Evolutionary conservation across 345 rosid genomes (phyloP), one percentile per base, ranked within the genome.

Genomic region (Gossypium ekmanianum): DNA sequence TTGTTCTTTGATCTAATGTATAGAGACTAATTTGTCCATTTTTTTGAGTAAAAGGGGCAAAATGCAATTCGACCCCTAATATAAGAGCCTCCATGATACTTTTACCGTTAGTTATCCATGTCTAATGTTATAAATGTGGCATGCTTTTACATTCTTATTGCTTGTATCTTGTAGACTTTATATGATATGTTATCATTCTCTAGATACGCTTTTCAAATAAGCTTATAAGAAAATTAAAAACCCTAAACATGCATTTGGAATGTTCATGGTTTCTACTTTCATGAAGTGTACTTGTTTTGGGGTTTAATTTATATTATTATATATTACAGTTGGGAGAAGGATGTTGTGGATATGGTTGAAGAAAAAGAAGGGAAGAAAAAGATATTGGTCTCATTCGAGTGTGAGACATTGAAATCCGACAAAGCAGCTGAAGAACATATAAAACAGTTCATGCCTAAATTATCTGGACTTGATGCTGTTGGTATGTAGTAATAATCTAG

Each of bases 371-470:
- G 87, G 74, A 88, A 87, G 87, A 88, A 79, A 81, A 90, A 89
- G 84, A 81, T 91, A 44, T 57, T 61, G 47, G 77, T 95, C 77
- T 88, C 89, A 4, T 93, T 95, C 52, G 96, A 85, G 81, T 93
- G 99, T 34, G 96, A 91, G 85, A 95, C 98, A 41, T 81, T 93
- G 81, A 95, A 95, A 87, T 89, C 99, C 17, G 99, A 88, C 11
- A 68, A 90, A 71, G 96, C 91, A 73, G 99, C 99, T 13, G 98
- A 90, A 80, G 97, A 91, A 18, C 98, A 93, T 83, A 86, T 91
- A 76, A 84, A 76, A 78, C 85, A 83, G 82, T 95, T 83, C 83
- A 90, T 91, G 94, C 99, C 98, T 61, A 95, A 93, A 78, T 71
- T 95, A 85, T 81, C 85, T 11, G 98, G 98, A 27, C 84, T 87